A percentile compares a stretch with the other conserved stretches of the same genome.
Evolutionary conservation across 495 filamentous ascomycete species (phyloP).

Genomic region (Penicillium ochrochloron): DNA sequence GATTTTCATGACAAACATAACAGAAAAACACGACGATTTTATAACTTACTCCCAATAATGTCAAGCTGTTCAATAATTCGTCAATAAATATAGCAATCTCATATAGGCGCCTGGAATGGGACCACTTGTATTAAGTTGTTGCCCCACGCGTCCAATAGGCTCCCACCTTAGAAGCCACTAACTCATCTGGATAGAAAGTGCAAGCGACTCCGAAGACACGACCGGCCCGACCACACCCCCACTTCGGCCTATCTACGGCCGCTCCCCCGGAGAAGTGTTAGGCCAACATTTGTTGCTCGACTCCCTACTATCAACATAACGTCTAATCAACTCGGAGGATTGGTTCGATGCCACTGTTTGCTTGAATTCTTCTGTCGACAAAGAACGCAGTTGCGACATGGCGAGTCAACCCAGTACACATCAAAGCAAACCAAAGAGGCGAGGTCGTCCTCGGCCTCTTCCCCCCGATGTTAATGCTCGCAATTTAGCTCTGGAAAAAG

Average conservation of each 20-base stretch:
- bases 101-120: neutral
- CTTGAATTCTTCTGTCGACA: neutral
- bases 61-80: no score
- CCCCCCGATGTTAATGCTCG: neutral
- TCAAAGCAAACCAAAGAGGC: neutral
- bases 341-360: no score
- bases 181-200: neutral
- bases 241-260: neutral
- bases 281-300: neutral
- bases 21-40: no score
- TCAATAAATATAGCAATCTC: no score
- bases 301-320: neutral
- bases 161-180: neutral
- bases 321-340: no score
- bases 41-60: no score
- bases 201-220: neutral
- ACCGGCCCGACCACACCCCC: neutral
- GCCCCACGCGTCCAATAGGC: neutral
- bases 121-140: neutral
- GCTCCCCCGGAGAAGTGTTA: neutral
- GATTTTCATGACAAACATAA: no score
- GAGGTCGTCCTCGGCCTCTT: slow-evolving; percentile 3
- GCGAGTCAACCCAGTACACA: neutral
- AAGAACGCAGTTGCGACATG: neutral
- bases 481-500: slow-evolving; percentile 1